Evolutionary conservation across 805 yeast species (phyloP).

Genomic region (Sugiyamaella americana): DNA sequence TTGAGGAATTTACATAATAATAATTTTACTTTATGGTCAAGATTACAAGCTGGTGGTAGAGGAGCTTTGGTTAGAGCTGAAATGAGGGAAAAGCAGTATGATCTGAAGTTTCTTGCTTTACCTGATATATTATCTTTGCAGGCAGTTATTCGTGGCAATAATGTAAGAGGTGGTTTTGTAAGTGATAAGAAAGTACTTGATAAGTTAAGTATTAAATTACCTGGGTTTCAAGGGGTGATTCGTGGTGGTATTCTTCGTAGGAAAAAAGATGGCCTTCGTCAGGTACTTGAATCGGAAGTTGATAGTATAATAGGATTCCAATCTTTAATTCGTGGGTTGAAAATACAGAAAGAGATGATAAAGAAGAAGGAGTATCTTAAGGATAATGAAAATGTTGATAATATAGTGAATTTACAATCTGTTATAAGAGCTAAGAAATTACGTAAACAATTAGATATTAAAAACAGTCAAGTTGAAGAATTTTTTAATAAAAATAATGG

Average conservation of each 20-base stretch:
- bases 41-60: constrained; percentile 50
- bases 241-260: constrained; percentile 24
- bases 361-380: background rate
- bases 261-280: constrained; percentile 11
- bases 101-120: constrained; percentile 17
- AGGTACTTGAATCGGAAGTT: constrained; percentile 13
- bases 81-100: constrained; percentile 14
- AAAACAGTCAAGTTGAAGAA: background rate
- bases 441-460: constrained; percentile 8
- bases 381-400: background rate
- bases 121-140: constrained; percentile 23
- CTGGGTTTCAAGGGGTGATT: constrained; percentile 17
- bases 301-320: constrained; percentile 23
- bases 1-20: background rate
- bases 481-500: background rate
- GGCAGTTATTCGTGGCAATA: constrained; percentile 25
- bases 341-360: background rate
- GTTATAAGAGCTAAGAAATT: constrained; percentile 49
- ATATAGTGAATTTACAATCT: constrained; percentile 47
- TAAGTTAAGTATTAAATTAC: too few relatives aligned
- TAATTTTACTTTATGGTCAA: background rate
- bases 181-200: background rate
- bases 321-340: constrained; percentile 16
- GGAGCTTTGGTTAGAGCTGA: constrained; percentile 34
- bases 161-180: constrained; percentile 5